A percentile compares a stretch with the other conserved stretches of the same genome.
Conservation (phyloP, 2,329 filamentous ascomycete species). For the Raffaelea albimanens region DNA sequence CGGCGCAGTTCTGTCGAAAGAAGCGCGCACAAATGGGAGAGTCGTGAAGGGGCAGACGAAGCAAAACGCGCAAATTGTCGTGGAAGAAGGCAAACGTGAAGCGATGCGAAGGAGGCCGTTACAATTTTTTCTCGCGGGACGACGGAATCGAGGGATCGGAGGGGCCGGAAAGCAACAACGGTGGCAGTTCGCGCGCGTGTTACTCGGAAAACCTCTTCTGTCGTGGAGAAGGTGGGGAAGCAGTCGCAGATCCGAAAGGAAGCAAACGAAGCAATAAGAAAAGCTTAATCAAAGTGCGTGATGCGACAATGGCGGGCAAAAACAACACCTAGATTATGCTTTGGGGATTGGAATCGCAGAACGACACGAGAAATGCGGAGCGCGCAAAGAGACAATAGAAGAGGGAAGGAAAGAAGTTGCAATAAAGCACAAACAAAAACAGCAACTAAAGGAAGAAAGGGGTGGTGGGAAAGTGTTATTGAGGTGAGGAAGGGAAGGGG, state of each 20-base stretch:
- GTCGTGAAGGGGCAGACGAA: background rate
- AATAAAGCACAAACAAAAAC: conserved; percentile 4
- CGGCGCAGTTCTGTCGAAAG: background rate
- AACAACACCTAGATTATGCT: conserved; percentile 5
- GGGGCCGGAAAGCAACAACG: background rate
- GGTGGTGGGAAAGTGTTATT: background rate
- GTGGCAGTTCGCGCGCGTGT: too few species aligned
- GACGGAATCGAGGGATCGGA: background rate
- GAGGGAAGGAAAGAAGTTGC: conserved; percentile 5
- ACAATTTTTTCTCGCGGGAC: background rate
- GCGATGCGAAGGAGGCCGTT: background rate
- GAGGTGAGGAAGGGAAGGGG: background rate
- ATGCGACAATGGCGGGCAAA: conserved; percentile 7
- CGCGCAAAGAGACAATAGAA: conserved; percentile 1
- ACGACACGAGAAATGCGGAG: conserved; percentile 1
- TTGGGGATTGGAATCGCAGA: conserved; percentile 5
- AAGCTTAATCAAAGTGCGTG: background rate
- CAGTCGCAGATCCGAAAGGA: background rate
- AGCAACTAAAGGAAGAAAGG: conserved; percentile 1
- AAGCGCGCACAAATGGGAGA: background rate
- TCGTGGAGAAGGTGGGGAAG: background rate
- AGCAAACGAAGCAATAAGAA: background rate
- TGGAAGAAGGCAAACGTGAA: background rate
- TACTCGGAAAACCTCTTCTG: background rate
- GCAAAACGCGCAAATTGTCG: background rate